These are phyloP conservation scores for Penicillium sp. DNA, from an alignment of 2,329 filamentous ascomycete genomes.

Conservation along the genomic window DNA sequence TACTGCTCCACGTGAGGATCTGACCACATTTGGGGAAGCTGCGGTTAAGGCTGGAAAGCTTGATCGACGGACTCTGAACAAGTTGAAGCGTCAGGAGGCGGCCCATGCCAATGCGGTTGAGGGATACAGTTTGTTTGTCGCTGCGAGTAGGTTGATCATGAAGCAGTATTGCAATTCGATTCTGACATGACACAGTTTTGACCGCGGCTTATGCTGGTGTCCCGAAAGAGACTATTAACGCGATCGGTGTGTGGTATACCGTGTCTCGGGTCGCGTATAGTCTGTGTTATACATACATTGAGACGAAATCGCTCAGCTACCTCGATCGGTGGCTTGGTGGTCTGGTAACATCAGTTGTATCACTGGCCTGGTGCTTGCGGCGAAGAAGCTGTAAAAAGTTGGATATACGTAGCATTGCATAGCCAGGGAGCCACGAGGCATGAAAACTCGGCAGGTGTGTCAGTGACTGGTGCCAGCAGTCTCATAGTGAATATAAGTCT, in stretches of 20 bases:
- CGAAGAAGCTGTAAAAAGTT: conserved; percentile 27
- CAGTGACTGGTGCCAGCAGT: no score
- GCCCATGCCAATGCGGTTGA: conserved; percentile 37
- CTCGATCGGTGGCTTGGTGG: conserved; percentile 42
- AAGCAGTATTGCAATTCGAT: background rate
- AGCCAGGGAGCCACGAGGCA: background rate
- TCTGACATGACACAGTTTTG: conserved; percentile 25
- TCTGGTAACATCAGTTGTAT: conserved; percentile 41
- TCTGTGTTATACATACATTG: conserved; percentile 35
- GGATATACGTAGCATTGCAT: background rate
- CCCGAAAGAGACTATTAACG: conserved; percentile 37
- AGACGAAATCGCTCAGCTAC: conserved; percentile 30
- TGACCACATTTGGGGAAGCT: conserved; percentile 35
- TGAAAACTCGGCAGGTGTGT: no score
- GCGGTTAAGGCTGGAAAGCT: conserved; percentile 40
- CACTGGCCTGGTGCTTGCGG: conserved; percentile 37
- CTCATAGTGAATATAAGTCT: background rate
- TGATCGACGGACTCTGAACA: conserved; percentile 34
- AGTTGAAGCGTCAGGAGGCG: conserved; percentile 37
- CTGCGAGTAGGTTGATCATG: conserved; percentile 25
- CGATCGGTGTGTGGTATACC: conserved; percentile 37
- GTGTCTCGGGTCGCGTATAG: conserved; percentile 36
- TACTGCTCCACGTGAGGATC: conserved; percentile 38
- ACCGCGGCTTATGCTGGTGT: conserved; percentile 38
- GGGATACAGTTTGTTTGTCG: conserved; percentile 40